Base-by-base conservation (phyloP, 345 rosid species). In the Bruguiera gymnorhiza region DNA sequence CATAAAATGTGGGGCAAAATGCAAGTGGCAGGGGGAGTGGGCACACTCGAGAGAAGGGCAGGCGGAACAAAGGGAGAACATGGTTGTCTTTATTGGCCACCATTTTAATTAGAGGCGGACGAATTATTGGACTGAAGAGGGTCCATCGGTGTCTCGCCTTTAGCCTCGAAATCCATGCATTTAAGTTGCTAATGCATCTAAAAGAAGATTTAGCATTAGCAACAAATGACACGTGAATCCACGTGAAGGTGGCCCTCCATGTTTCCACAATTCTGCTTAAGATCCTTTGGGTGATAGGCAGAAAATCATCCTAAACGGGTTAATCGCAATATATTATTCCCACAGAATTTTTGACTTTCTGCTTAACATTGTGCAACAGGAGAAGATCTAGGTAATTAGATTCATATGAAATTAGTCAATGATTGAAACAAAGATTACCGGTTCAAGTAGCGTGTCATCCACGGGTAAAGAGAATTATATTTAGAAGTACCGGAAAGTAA, bases 181-280 rank as follows among this genome's bases (percentile, higher is more conserved):
- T 20, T 68, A 69, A 68, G 30, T 75, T 76, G 69, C 60, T 76
- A 21, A 66, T 63, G 60, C 56, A 73, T 55, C 63, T 73, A 36
- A 77, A 68, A 68, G 62, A 67, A 52, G 73, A 72, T 72, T 61
- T 13, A 70, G 57, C 62, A 77, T 61, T 13, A 70, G 57, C 62
- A 77, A 59, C 75, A 34, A 56, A 11, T 60, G 74, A 68, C 87
- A 83, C 84, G 88, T 85, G 87, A 87, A 80, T 78, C 75, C 83
- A 83, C 79, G 87, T 83, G 85, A 83, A 71, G 81, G 18, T 83
- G 84, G 85, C 21, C 81, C 87, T 74, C 65, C 61, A 61, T 81
- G 87, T 81, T 74, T 58, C 64, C 50, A 16, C 7, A 50, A 10
- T 5, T 32, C 57, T 70, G 50, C 50, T 3, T 13, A 43, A 3